A percentile compares a stretch with the other conserved stretches of the same genome.
phyloP scores from a whole-genome alignment of 306 rosid genomes.

The Dalbergia oliveri region DNA sequence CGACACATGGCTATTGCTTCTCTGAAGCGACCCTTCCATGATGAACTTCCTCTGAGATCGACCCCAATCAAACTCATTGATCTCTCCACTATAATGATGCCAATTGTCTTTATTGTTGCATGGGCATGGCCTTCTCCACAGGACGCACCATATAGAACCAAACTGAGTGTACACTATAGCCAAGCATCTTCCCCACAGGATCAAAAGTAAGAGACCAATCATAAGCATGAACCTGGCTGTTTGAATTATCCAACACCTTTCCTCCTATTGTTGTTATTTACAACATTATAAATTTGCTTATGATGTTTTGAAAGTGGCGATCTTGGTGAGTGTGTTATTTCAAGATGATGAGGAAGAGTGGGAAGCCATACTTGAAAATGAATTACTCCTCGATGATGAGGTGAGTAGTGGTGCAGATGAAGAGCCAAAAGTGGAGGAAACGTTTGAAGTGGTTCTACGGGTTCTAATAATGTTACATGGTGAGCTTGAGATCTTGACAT shows the following conservation, averaged over 20 bases:
- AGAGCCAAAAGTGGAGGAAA: neutral
- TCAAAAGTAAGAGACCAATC: constrained; percentile 45
- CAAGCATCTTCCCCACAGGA: constrained; percentile 43
- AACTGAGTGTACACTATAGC: constrained; percentile 41
- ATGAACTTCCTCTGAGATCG: constrained; percentile 21
- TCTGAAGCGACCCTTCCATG: constrained; percentile 32
- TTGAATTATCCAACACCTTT: neutral
- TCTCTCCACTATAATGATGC: neutral
- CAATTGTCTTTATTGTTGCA: neutral
- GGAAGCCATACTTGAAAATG: neutral
- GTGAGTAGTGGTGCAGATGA: neutral
- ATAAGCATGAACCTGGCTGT: neutral
- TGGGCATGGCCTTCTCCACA: neutral
- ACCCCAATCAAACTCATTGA: constrained; percentile 1
- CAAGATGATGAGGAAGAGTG: constrained; percentile 5
- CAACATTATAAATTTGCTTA: neutral
- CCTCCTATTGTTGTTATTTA: neutral
- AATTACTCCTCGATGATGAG: neutral
- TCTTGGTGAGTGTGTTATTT: neutral
- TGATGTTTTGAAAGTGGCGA: neutral
- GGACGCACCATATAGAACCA: constrained; percentile 40
- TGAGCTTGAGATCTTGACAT: neutral
- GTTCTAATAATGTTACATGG: neutral
- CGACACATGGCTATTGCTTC: neutral
- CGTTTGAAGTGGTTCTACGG: neutral